Evolutionary conservation across 1,284 basidiomycete genomes (phyloP).

Genomic region (Caloboletus firmus): DNA sequence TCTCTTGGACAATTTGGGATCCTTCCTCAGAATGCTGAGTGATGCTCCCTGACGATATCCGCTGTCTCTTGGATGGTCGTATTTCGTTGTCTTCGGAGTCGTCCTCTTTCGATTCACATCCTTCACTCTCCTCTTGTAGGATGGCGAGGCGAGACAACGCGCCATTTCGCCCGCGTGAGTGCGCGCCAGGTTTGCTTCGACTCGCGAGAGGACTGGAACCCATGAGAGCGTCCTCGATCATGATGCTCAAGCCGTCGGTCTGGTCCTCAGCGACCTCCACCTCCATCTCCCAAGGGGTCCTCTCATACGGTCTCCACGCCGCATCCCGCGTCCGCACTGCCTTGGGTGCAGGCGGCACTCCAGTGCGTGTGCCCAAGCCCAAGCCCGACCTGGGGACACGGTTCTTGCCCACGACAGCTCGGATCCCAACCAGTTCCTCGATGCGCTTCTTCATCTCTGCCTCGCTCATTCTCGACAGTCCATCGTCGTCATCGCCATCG

Average conservation of each 20-base stretch:
- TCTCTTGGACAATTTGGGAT: not conserved
- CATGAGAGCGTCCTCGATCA: slow-evolving; percentile 18
- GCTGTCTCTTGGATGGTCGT: slow-evolving; percentile 25
- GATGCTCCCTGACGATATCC: not conserved
- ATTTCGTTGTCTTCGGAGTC: slow-evolving; percentile 3
- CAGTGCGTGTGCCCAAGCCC: slow-evolving; percentile 9
- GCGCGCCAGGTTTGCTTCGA: slow-evolving; percentile 14
- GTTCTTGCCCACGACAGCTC: slow-evolving; percentile 29
- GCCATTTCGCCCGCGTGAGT: slow-evolving; percentile 8
- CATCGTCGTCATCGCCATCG: slow-evolving; percentile 12
- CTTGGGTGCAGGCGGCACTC: slow-evolving; percentile 30
- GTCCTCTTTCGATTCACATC: slow-evolving; percentile 14
- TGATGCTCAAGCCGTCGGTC: not conserved
- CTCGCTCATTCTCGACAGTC: slow-evolving; percentile 35
- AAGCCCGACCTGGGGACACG: slow-evolving; percentile 18
- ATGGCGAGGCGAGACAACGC: slow-evolving; percentile 21
- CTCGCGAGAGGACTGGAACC: slow-evolving; percentile 32
- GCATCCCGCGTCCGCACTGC: slow-evolving; percentile 24
- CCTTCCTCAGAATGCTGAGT: not conserved
- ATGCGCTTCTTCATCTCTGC: slow-evolving; percentile 46
- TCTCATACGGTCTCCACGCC: slow-evolving; percentile 21
- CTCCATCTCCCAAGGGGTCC: slow-evolving; percentile 30
- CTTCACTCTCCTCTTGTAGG: slow-evolving; percentile 29
- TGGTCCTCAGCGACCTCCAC: slow-evolving; percentile 9
- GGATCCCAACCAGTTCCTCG: slow-evolving; percentile 54